These are phyloP conservation scores for Pseudonectria buxi DNA, from an alignment of 2,329 filamentous ascomycete species.

Conservation along the genomic window DNA sequence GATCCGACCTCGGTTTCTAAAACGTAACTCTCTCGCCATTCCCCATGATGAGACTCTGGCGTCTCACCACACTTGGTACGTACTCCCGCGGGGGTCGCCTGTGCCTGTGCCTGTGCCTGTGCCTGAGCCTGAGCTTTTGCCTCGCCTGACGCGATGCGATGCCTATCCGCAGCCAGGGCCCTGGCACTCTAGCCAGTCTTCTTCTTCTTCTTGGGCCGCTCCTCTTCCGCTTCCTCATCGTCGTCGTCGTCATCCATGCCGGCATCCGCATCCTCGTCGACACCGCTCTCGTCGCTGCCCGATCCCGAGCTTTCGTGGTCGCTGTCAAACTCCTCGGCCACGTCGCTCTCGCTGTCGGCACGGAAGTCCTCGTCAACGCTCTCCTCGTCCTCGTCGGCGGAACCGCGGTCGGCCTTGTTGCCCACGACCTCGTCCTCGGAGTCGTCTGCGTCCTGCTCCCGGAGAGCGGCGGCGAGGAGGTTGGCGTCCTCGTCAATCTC, in stretches of 20 bases:
- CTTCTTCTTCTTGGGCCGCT: conserved; percentile 46
- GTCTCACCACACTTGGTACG: too few relatives aligned
- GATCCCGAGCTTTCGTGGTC: conserved; percentile 79
- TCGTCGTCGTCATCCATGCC: conserved; percentile 33
- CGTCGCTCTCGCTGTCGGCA: conserved; percentile 85
- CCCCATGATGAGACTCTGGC: too few relatives aligned
- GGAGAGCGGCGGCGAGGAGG: conserved; percentile 70
- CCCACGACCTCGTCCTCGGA: conserved; percentile 77
- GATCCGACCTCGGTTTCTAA: too few relatives aligned
- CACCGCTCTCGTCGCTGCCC: conserved; percentile 50
- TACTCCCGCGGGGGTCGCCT: neutral
- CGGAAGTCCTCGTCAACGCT: conserved; percentile 94
- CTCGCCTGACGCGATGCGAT: neutral
- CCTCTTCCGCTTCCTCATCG: conserved; percentile 35
- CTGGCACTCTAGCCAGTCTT: conserved; percentile 26
- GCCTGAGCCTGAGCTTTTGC: neutral
- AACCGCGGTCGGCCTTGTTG: conserved; percentile 69
- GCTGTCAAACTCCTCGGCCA: conserved; percentile 93
- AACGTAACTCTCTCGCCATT: too few relatives aligned
- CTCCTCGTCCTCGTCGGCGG: conserved; percentile 93
- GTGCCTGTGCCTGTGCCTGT: conserved; percentile 1
- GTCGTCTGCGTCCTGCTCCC: conserved; percentile 74
- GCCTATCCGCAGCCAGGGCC: neutral
- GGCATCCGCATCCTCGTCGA: conserved; percentile 39
- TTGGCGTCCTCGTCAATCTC: conserved; percentile 94